Conservation (phyloP, 495 filamentous ascomycete genomes). For the Penicillium angulare region DNA sequence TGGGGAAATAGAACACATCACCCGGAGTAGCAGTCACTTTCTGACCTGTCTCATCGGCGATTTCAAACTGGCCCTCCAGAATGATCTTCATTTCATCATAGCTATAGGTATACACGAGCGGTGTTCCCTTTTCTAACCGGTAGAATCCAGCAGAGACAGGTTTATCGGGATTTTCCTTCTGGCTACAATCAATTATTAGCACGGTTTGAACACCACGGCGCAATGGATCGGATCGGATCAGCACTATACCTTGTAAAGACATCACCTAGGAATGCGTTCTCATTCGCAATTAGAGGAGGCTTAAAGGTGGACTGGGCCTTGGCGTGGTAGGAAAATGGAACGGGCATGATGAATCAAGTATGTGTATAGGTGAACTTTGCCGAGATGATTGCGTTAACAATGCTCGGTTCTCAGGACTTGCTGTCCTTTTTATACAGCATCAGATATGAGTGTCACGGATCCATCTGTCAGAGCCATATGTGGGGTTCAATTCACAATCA, state of each 20-base stretch:
- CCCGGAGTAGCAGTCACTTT: slow-evolving; percentile 65
- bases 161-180: slow-evolving; percentile 56
- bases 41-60: slow-evolving; percentile 67
- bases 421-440: too few relatives aligned
- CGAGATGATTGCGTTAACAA: not conserved
- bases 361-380: not conserved
- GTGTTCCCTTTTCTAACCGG: slow-evolving; percentile 70
- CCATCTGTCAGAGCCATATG: too few relatives aligned
- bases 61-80: slow-evolving; percentile 72
- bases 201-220: not conserved
- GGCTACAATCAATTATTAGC: slow-evolving; percentile 30
- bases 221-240: too few relatives aligned
- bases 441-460: too few relatives aligned
- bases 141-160: slow-evolving; percentile 72
- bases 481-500: too few relatives aligned
- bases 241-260: slow-evolving; percentile 60
- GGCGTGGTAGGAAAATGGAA: slow-evolving; percentile 50
- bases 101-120: slow-evolving; percentile 70
- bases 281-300: slow-evolving; percentile 69
- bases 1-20: slow-evolving; percentile 78
- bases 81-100: slow-evolving; percentile 84
- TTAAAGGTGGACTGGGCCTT: slow-evolving; percentile 64
- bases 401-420: too few relatives aligned
- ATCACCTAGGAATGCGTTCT: slow-evolving; percentile 73
- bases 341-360: slow-evolving; percentile 27